Evolutionary conservation across 176 grass and related monocot species (phyloP).

Genomic region (Canna indica): DNA sequence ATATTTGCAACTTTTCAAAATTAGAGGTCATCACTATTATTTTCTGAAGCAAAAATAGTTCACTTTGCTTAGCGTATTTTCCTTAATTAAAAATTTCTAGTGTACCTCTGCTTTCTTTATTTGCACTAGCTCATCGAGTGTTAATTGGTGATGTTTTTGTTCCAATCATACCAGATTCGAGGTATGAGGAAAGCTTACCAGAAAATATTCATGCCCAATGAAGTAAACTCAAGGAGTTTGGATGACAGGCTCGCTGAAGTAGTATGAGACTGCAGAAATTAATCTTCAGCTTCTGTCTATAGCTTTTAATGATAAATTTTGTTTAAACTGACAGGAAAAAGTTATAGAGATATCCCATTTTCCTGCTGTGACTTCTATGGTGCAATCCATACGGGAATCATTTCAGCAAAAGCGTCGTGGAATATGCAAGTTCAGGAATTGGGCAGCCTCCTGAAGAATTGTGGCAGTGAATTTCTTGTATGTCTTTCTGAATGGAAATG

Average conservation of each 20-base stretch:
- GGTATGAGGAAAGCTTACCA: conserved; percentile 68
- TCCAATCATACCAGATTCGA: conserved; percentile 35
- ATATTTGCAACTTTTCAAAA: not conserved
- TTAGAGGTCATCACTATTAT: not conserved
- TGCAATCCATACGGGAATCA: conserved; percentile 69
- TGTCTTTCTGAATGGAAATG: not conserved
- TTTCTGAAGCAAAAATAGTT: not conserved
- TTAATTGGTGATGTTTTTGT: conserved; percentile 4
- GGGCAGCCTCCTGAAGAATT: conserved; percentile 29
- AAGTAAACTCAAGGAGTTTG: conserved; percentile 32
- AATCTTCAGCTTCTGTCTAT: conserved; percentile 1
- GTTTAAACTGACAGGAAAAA: conserved; percentile 32
- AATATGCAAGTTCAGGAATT: conserved; percentile 85
- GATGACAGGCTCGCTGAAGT: conserved; percentile 55
- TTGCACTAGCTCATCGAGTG: not conserved
- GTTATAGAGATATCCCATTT: conserved; percentile 33
- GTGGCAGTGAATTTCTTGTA: not conserved
- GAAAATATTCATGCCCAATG: conserved; percentile 70
- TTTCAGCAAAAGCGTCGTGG: conserved; percentile 61
- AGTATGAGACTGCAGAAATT: conserved; percentile 29
- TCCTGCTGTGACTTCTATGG: conserved; percentile 43
- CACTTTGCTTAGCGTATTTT: too few relatives aligned
- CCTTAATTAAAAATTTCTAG: too few relatives aligned
- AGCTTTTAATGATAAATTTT: conserved; percentile 14
- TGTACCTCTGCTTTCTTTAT: too few relatives aligned